These are phyloP conservation scores for Neopestalotiopsis sp. DNA, from an alignment of 2,329 filamentous ascomycete species.

Conservation along the genomic window DNA sequence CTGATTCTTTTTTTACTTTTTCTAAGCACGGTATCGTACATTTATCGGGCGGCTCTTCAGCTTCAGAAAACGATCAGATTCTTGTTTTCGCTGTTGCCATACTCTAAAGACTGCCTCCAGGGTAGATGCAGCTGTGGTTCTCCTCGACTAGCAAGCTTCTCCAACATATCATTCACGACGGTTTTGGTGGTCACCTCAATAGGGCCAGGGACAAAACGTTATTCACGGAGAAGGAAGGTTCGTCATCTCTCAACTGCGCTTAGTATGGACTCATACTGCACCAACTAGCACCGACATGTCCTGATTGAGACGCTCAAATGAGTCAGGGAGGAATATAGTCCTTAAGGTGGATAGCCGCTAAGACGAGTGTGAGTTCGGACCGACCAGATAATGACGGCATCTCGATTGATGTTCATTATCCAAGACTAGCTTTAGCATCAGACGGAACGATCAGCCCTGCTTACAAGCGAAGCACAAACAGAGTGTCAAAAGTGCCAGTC, in stretches of 20 bases:
- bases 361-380: not conserved
- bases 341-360: not conserved
- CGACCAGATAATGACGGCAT: slow-evolving; percentile 13
- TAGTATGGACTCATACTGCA: not conserved
- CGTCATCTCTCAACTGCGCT: not conserved
- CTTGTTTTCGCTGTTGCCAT: too few relatives aligned
- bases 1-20: too few relatives aligned
- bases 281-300: not conserved
- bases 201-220: not conserved
- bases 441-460: not conserved
- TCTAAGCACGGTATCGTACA: too few relatives aligned
- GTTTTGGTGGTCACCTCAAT: not conserved
- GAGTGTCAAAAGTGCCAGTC: not conserved
- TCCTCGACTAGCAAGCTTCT: too few relatives aligned
- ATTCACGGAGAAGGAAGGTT: not conserved
- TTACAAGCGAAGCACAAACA: not conserved
- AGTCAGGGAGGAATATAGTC: not conserved
- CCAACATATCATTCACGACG: too few relatives aligned
- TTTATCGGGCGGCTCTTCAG: too few relatives aligned
- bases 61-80: too few relatives aligned
- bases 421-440: not conserved
- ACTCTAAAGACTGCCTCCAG: too few relatives aligned
- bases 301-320: not conserved
- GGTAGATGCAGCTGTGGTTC: too few relatives aligned
- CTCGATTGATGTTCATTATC: slow-evolving; percentile 10